A percentile compares a stretch with the other conserved stretches of the same genome.
These are phyloP conservation scores for Fomes fomentarius DNA, from an alignment of 1,284 basidiomycete genomes.

Conservation along the genomic window DNA sequence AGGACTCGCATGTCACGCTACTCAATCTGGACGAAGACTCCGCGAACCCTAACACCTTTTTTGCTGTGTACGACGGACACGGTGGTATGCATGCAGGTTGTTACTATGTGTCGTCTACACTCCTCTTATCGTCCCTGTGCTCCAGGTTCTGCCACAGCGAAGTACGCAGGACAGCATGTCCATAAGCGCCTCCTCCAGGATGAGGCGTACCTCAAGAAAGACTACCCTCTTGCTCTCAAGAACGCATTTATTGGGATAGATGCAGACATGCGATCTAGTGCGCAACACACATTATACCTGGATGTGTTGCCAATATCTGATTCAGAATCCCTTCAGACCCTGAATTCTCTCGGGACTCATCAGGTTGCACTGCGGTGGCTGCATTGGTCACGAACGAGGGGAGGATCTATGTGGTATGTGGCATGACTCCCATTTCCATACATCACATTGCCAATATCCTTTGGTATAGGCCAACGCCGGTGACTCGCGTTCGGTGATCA, in stretches of 20 bases:
- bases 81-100: slow-evolving; percentile 65
- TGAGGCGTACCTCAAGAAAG: slow-evolving; percentile 69
- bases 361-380: slow-evolving; percentile 96
- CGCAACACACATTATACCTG: slow-evolving; percentile 28
- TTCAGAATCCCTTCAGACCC: slow-evolving; percentile 59
- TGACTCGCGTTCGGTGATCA: slow-evolving; percentile 94
- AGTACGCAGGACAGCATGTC: slow-evolving; percentile 89
- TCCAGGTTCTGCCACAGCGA: slow-evolving; percentile 85
- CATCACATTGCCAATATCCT: not conserved
- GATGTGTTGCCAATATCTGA: slow-evolving; percentile 15
- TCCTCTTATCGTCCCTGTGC: slow-evolving; percentile 12
- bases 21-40: slow-evolving; percentile 63
- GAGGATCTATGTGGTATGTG: slow-evolving; percentile 79
- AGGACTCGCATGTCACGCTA: slow-evolving; percentile 92
- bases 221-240: slow-evolving; percentile 85
- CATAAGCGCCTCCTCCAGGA: slow-evolving; percentile 81
- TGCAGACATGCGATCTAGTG: slow-evolving; percentile 89
- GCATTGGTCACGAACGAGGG: slow-evolving; percentile 80
- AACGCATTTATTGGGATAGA: slow-evolving; percentile 93
- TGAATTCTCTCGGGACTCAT: slow-evolving; percentile 87
- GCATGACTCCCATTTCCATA: not conserved
- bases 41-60: slow-evolving; percentile 74
- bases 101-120: not conserved
- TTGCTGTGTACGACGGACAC: slow-evolving; percentile 98
- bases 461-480: slow-evolving; percentile 94